Evolutionary conservation across 208 protist species (phyloP), one percentile per base, ranked within the genome.

Genomic region (Leishmania gerbilli): DNA sequence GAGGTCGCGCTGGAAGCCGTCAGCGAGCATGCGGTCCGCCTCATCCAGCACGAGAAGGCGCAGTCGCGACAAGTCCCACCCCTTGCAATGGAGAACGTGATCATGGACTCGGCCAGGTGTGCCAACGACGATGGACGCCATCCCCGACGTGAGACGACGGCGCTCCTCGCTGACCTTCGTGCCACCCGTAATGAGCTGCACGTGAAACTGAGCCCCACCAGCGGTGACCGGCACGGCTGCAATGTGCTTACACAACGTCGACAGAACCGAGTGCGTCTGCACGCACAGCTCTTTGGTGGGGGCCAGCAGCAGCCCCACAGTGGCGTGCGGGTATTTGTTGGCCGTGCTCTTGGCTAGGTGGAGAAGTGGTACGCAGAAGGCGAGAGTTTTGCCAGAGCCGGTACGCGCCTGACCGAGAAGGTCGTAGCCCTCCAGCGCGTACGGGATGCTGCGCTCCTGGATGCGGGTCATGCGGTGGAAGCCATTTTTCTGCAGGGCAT

Each of bases 1-100:
- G n/a, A 99, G 98, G 88, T 99, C 98, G 67, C 96, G 96, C 87
- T 99, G 98, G 83, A 99, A 99, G 77, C 99, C 99, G 89, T 99
- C 99, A 80, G 99, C 99, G 11, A 99, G 93, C 98, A 99, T 99
- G 72, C 99, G 93, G 87, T 99, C 99, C 1, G 99, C 99, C 88
- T 99, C 99, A 86, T 99, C 99, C n/a, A 99, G 91, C 62, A 99
- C 97, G 9, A 99, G 90, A 79, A 95, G 99, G 31, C 95, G 99
- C 84, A 99, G 95, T 74, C 96, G 95, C 68, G 96, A 95, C 27
- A 99, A 88, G 69, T 98, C 87, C 88, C 90, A 89, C 0, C 85
- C 87, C 24, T 84, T 86, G 77, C 90, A 95, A 79, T 98, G 90
- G 55, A 83, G 78, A n/a, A 94, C 89, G 84, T 98, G 95, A 79